A percentile compares a stretch with the other conserved stretches of the same genome.
Evolutionary conservation across 192 early-diverging fungal genomes (phyloP).

Genomic region (Podila horticola): DNA sequence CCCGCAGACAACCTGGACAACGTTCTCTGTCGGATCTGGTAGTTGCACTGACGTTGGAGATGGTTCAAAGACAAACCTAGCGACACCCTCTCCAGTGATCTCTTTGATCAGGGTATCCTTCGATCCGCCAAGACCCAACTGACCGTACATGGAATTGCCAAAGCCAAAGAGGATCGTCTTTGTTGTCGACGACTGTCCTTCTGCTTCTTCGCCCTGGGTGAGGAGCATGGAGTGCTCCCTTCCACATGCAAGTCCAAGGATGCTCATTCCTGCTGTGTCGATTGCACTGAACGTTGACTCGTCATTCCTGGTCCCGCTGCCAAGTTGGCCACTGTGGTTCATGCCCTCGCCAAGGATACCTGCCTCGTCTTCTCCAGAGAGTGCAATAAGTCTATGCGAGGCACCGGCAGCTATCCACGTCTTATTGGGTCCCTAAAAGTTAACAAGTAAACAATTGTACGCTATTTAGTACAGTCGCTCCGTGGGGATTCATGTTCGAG

Average conservation of each 20-base stretch:
- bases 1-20: constrained; percentile 70
- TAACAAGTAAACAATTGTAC: neutral
- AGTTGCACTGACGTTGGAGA: constrained; percentile 28
- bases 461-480: neutral
- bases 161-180: constrained; percentile 62
- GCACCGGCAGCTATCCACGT: constrained; percentile 46
- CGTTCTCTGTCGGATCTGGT: constrained; percentile 33
- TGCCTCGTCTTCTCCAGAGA: constrained; percentile 33
- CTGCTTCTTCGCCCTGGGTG: constrained; percentile 2
- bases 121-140: constrained; percentile 64
- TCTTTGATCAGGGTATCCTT: constrained; percentile 34
- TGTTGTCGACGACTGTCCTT: neutral
- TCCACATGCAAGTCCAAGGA: constrained; percentile 64
- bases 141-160: constrained; percentile 77
- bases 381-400: constrained; percentile 33
- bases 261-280: constrained; percentile 38
- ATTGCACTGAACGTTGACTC: constrained; percentile 22
- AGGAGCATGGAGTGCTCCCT: constrained; percentile 76
- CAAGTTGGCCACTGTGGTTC: constrained; percentile 64
- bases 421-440: constrained; percentile 18
- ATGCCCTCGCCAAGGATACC: constrained; percentile 58
- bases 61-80: constrained; percentile 48
- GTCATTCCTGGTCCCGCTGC: constrained; percentile 20
- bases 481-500: too few relatives aligned
- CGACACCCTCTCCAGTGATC: constrained; percentile 22